Conservation (phyloP, 75 land plant species). For the Picea glauca region DNA sequence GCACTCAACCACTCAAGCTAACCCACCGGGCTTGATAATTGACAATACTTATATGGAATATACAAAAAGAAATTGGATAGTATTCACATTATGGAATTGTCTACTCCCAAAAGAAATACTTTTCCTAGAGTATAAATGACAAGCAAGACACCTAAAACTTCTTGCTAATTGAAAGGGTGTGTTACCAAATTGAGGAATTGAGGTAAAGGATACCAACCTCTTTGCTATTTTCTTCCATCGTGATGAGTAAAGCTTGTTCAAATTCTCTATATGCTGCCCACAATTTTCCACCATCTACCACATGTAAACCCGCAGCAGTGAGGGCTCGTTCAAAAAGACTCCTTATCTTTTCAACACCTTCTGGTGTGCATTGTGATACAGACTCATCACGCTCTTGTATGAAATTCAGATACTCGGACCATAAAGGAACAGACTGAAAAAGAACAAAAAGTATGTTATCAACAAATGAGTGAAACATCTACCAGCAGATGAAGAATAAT, state of each 20-base stretch:
- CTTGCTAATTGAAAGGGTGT: not conserved
- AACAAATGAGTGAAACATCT: constrained; percentile 1
- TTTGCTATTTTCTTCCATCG: constrained; percentile 40
- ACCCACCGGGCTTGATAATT: no score
- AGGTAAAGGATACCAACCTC: constrained; percentile 47
- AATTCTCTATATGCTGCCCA: constrained; percentile 88
- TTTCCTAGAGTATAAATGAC: not conserved
- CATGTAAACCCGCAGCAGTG: constrained; percentile 81
- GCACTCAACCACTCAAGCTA: no score
- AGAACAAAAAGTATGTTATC: not conserved
- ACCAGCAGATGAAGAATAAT: not conserved
- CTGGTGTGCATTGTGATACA: constrained; percentile 46
- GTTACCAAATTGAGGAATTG: constrained; percentile 3
- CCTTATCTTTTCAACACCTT: constrained; percentile 71
- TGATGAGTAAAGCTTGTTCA: constrained; percentile 65
- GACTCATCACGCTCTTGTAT: constrained; percentile 64
- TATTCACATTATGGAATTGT: no score
- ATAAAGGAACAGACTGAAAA: constrained; percentile 81
- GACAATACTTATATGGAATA: no score
- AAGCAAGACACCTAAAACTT: not conserved
- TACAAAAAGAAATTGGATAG: not conserved
- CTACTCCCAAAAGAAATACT: not conserved
- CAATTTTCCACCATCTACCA: constrained; percentile 66
- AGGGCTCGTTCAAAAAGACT: constrained; percentile 85
- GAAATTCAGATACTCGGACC: constrained; percentile 89